Evolutionary conservation across 2,329 filamentous ascomycete species (phyloP), one percentile per base, ranked within the genome.

Genomic region (Penicillium sumatraense): DNA sequence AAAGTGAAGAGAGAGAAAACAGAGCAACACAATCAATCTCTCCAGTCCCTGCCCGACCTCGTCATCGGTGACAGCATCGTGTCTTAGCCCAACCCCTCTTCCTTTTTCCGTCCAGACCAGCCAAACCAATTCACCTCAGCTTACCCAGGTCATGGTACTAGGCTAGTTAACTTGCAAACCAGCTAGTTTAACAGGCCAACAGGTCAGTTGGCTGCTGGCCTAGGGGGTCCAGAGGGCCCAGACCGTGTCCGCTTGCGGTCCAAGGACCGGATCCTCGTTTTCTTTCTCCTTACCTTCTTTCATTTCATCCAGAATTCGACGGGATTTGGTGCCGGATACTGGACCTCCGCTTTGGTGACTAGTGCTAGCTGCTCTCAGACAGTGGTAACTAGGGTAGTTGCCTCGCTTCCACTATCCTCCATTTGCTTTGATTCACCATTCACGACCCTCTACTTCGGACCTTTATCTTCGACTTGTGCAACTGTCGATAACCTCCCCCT

Each of bases 41-140:
- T 48, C 24, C 36, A 23, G 40, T 29, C 48, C 16, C 46, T 48
- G 29, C 36, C 40, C 49, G 50, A 29, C 50, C 57, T 58, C 62
- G 62, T 65, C 61, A 65, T 61, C 59, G 59, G 61, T 64, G 59
- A 64, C 57, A 59, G 59, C 59, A 64, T 64, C 47, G 54, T 58
- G 58, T 60, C 51, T 57, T 52, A 46, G 47, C 38, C 42, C 26
- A 31, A 44, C 42, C 42, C 47, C 38, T 41, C 36, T 16, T 29
- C 13, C 14, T 26, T 21, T 24, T 24, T 40, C 44, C 21, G 10
- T 33, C 8, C 27, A 13, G 23, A 33, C n/a, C 18, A 33, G 29
- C 29, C 23, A n/a, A 45, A 49, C 29, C 26, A 46, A n/a, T n/a
- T 16, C 35, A 47, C 35, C 8, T 16, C 14, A 24, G 18, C 36